Base-by-base conservation (phyloP, 768 basidiomycete species). In the Pholiota molesta region DNA sequence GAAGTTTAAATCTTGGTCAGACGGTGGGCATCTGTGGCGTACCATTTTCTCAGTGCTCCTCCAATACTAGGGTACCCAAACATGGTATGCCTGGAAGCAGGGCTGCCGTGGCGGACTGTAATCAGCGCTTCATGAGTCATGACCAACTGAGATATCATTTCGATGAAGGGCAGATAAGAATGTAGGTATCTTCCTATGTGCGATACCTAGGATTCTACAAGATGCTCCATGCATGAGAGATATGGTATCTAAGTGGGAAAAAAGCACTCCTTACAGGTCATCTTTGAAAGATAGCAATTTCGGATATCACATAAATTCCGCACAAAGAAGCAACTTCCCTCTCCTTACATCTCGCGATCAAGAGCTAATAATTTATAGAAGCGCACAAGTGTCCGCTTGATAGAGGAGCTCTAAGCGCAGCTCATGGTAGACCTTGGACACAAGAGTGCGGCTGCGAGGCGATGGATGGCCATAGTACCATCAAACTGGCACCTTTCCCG, bases 381-480 rank as follows among this genome's bases (percentile, higher is more conserved):
- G 51, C 62, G 16, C 19, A 66, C 65, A 66, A 19, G 65, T 63
- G 45, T 66, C 65, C 5, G 65, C 55, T 19, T 66, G 62, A 51
- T 66, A 66, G 11, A 66, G 54, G 8, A 66, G 62, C 45, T 66
- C 65, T 2, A 63, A 54, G 21, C 60, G 62, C 3, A 66, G 62
- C 28, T 66, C 62, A 42, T 56, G 65, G 39, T 66, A 66, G 23
- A 66, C 65, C 39, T 66, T 66, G 52, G 56, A 63, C n/a, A 66
- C 23, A 45, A 66, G 65, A 26, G 62, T 62, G 17, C 65, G 62
- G 16, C 62, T 63, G 28, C 65, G 59, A 14, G 65, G 65, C 9
- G 65, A 66, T 9, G 65, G 65, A 21, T 62, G 59, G 19, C 65
- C 65, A 21, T 66, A 66, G 54, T 66, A 63, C 65, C 65, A 66